Evolutionary conservation across 192 early-diverging fungal genomes (phyloP), one percentile per base, ranked within the genome.

Genomic region (Kickxella alabastrina): DNA sequence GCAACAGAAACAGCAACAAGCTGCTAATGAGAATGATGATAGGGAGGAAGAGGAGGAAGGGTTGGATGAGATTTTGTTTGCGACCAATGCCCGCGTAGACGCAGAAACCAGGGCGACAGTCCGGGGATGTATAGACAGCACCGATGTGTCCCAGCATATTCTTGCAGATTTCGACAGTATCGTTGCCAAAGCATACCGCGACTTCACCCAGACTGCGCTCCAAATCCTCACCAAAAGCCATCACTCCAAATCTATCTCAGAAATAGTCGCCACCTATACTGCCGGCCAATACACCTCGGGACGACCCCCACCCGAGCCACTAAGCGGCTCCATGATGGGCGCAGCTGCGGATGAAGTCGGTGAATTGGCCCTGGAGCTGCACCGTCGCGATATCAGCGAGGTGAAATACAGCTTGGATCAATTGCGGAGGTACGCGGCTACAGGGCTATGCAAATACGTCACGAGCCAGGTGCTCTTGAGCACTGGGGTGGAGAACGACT

Each of bases 381-480:
- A 17, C 15, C 27, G 18, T 6, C 39, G 44, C 6, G 61, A 49
- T 35, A 63, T 75, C 25, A 52, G 57, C 35, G 29, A 57, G 4
- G 61, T 75, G 19, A 75, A 75, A 39, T 75, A 75, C 52, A 75
- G 60, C 57, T 64, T 68, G 38, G 72, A 75, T 43, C 60, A 75
- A 42, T 34, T 75, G 60, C 52, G 48, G 1, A 32, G 52, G 28
- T 75, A 68, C 35, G 72, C 72, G 4, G 31, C 43, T 4, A 75
- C 65, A 3, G 54, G 60, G 0, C 17, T 75, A n/a, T 49, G 57
- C 43, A 75, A 75, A 41, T 59, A 66, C 43, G 57, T 75, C 10
- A 57, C 52, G n/a, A 59, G 61, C 39, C 72, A 75, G 61, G 59
- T 68, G 21, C 43, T 75, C 31, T 32, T 75, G 28, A 68, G 72